Evolutionary conservation across 2,329 filamentous ascomycete genomes (phyloP).

Genomic region (Rutstroemia sp.): DNA sequence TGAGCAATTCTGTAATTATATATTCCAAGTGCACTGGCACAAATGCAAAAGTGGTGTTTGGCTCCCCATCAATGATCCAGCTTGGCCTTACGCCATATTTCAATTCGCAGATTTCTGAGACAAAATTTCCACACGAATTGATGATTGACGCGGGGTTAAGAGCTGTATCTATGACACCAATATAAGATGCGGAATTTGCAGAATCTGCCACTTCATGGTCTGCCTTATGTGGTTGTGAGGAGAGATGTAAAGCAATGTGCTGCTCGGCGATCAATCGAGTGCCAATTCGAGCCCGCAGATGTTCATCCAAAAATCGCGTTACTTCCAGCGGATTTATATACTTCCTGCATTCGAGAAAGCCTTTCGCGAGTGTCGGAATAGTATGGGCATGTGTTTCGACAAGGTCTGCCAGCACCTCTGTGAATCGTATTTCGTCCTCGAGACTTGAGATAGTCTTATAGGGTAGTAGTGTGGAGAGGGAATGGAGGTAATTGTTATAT

Average conservation of each 20-base stretch:
- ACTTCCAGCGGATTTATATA: slow-evolving; percentile 80
- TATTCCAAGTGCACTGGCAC: slow-evolving; percentile 96
- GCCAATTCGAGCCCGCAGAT: slow-evolving; percentile 87
- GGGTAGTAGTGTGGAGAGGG: slow-evolving; percentile 80
- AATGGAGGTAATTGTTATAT: slow-evolving; percentile 94
- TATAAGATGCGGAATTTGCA: slow-evolving; percentile 53
- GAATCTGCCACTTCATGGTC: background rate
- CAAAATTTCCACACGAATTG: slow-evolving; percentile 78
- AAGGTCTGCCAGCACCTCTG: slow-evolving; percentile 87
- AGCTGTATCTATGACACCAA: slow-evolving; percentile 91
- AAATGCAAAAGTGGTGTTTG: slow-evolving; percentile 83
- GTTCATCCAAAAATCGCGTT: slow-evolving; percentile 88
- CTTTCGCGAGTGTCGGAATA: slow-evolving; percentile 83
- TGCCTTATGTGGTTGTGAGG: slow-evolving; percentile 62
- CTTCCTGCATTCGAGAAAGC: slow-evolving; percentile 86
- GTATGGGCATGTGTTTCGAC: slow-evolving; percentile 92
- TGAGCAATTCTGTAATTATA: slow-evolving; percentile 91
- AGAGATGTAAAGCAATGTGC: slow-evolving; percentile 83
- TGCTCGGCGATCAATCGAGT: slow-evolving; percentile 93
- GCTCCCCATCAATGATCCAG: slow-evolving; percentile 76
- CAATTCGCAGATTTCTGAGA: slow-evolving; percentile 92
- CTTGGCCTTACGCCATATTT: slow-evolving; percentile 85
- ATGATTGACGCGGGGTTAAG: slow-evolving; percentile 76
- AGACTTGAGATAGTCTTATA: slow-evolving; percentile 66
- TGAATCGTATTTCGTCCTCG: slow-evolving; percentile 86